Evolutionary conservation across 441 rosid genomes (phyloP), one percentile per base, ranked within the genome.

Genomic region (Jatropha podagrica): DNA sequence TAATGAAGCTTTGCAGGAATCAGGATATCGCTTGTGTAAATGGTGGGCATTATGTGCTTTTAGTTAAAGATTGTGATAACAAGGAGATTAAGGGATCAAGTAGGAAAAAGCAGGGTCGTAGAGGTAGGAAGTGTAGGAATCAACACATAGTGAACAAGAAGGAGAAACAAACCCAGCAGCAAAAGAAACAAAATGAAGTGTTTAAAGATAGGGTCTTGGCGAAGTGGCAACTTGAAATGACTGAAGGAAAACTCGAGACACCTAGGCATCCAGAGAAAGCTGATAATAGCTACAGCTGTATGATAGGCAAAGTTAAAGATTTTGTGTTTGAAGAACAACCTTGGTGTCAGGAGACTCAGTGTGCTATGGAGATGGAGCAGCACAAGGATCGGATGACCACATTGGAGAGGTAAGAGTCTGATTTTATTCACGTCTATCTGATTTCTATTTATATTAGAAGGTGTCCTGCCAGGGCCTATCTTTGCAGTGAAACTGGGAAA

Each of bases 1-100:
- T 86, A 70, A 69, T 20, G 71, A 77, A 68, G 71, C 73, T 79
- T 67, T 74, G 76, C 59, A 7, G 5, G 38, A 59, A 41, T 13
- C 37, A 69, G 65, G 77, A 64, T 71, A 51, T 76, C 44, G 38
- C 20, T 32, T 15, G 58, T 9, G 62, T 59, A 7, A 40, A 54
- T 37, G 40, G 38, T 23, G 68, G 75, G 13, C 63, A 66, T 17
- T 80, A 77, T 37, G 61, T 76, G 68, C 51, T 74, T 71, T 32
- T 49, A 14, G 67, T 26, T 38, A 64, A 76, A 51, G 48, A 32
- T 68, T 32, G 51, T 18, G 67, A 59, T 20, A n/a, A 41, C n/a
- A 18, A 7, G 46, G 54, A 59, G 18, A 23, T 52, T 14, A 9
- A 12, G 32, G 59, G 32, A 38, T n/a, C 40, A 20, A 54, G 49